Base-by-base conservation (phyloP, 2,329 filamentous ascomycete genomes). In the Xylaria sp. region DNA sequence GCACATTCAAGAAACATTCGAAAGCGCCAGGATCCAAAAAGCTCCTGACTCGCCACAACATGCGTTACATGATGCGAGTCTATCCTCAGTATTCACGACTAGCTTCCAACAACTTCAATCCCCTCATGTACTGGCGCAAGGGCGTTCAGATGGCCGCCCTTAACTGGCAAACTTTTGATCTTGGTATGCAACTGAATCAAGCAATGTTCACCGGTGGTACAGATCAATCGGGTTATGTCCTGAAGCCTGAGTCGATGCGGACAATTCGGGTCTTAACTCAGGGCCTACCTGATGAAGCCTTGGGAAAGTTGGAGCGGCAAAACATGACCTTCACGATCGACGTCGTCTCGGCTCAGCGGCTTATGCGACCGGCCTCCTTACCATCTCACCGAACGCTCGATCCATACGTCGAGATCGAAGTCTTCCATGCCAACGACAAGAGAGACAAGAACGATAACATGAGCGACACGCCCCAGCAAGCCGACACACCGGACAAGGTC, bases 161-260 rank as follows among this genome's bases (percentile, higher is more conserved):
- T 63, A 99, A 99, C 76, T 97, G 94, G 93, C 94, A 99, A 76
- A 97, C 92, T 0, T 97, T 95, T 70, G 94, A 97, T 71, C 81
- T 95, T 16, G 91, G 92, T 51, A 94, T 97, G 84, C 93, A 97
- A 72, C 83, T 97, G 73, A 97, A 97, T 72, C 90, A 94, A 67
- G 94, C 94, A 70, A 97, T 99, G 94, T 99, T 97, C 72, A 89
- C 92, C 52, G 90, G 91, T 59, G 91, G 91, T 49, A 87, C 83
- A 10, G 94, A 97, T 75, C 85, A 86, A 58, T 90, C 90, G 2
- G 94, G 94, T 50, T 99, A 97, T 69, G 92, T 97, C 11, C 83
- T 97, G 56, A 99, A 99, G 77, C 93, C 94, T 18, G 83, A 87
- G 42, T 90, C 92, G 71, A 85, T 96, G 63, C 89, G 93, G 63